A percentile compares a stretch with the other conserved stretches of the same genome.
These are phyloP conservation scores for Crotalaria pallida DNA, from an alignment of 306 rosid species.

Conservation along the genomic window DNA sequence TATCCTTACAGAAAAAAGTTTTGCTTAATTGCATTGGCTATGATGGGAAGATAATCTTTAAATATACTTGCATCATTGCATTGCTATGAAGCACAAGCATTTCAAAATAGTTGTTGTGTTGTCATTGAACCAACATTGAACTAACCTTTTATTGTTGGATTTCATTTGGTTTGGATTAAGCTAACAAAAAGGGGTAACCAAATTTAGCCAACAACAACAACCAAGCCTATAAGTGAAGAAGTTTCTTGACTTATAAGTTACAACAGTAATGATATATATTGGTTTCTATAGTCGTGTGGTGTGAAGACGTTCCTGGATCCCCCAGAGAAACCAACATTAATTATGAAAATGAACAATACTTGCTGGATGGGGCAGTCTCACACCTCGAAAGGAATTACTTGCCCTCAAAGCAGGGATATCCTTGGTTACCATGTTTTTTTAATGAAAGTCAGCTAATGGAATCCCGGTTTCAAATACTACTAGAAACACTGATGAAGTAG, in stretches of 20 bases:
- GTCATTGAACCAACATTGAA: not conserved
- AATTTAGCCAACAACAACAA: too few species aligned
- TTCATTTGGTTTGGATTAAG: too few species aligned
- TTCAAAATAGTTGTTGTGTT: not conserved
- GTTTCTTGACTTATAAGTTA: not conserved
- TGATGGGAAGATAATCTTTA: not conserved
- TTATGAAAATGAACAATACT: constrained; percentile 1
- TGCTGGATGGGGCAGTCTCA: too few species aligned
- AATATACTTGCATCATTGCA: not conserved
- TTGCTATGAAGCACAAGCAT: not conserved
- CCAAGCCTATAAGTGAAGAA: not conserved
- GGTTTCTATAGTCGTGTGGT: not conserved
- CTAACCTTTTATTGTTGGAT: too few species aligned
- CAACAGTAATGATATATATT: not conserved
- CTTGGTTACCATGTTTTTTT: too few species aligned
- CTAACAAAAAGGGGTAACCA: too few species aligned
- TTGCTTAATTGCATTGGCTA: not conserved
- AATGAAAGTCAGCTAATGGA: too few species aligned
- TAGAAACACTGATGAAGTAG: not conserved
- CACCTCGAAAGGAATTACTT: too few species aligned
- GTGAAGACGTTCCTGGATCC: too few species aligned
- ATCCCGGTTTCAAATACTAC: constrained; percentile 5
- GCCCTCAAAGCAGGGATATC: too few species aligned
- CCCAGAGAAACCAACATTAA: not conserved
- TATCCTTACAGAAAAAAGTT: not conserved